These are phyloP conservation scores for Ogataea salicorniae DNA, from an alignment of 805 yeast genomes.

Conservation along the genomic window DNA sequence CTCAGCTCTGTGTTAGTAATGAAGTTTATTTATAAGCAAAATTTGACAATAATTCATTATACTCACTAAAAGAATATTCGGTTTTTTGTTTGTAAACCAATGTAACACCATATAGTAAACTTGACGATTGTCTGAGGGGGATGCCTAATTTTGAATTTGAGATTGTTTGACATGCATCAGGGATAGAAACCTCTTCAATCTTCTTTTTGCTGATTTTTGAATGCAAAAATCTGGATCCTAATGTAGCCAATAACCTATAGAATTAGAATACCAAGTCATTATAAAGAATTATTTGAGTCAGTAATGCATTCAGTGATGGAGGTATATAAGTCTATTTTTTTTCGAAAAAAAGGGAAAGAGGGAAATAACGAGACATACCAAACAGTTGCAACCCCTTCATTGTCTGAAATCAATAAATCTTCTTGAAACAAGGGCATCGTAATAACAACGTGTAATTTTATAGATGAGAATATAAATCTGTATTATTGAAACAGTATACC, in stretches of 20 bases:
- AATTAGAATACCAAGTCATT: conserved; percentile 1
- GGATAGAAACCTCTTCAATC: conserved; percentile 36
- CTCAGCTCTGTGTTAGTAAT: neutral
- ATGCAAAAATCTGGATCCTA: conserved; percentile 21
- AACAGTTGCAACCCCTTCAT: conserved; percentile 24
- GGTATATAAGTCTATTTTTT: neutral
- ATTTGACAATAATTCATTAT: neutral
- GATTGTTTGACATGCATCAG: conserved; percentile 35
- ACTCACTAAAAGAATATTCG: conserved; percentile 35
- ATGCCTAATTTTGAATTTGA: conserved; percentile 12
- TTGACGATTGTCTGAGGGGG: conserved; percentile 35
- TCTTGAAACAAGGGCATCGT: conserved; percentile 10
- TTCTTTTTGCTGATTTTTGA: conserved; percentile 27
- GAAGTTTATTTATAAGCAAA: no score
- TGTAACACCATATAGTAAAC: conserved; percentile 43
- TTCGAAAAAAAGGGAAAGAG: neutral
- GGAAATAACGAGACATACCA: conserved; percentile 18
- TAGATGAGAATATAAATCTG: no score
- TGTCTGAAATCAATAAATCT: conserved; percentile 14
- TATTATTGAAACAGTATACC: no score
- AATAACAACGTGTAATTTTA: neutral
- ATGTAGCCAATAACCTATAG: conserved; percentile 27
- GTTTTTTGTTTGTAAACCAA: conserved; percentile 46
- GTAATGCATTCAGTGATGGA: neutral
- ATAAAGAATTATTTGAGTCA: neutral